A percentile compares a stretch with the other conserved stretches of the same genome.
phyloP scores from a whole-genome alignment of 2,329 filamentous ascomycete genomes.

The Colletotrichum gigasporum region DNA sequence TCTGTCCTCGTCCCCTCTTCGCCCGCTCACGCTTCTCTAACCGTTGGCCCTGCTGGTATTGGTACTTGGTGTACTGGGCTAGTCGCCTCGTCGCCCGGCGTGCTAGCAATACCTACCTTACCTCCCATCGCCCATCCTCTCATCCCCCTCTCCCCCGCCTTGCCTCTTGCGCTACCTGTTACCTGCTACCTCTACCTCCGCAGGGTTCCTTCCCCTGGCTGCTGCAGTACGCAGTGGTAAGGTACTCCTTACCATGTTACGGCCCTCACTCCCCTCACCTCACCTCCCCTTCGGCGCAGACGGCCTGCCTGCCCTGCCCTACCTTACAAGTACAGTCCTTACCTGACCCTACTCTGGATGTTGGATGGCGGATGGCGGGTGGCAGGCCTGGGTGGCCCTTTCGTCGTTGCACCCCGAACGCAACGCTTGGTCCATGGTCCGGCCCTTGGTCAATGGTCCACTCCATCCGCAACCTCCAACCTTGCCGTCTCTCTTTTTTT shows the following conservation, averaged over 20 bases:
- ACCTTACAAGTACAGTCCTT: not conserved
- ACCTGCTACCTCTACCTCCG: not conserved
- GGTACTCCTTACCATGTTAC: no score
- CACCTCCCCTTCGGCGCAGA: no score
- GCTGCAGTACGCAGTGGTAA: no score
- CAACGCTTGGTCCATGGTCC: constrained; percentile 20
- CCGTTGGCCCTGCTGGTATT: no score
- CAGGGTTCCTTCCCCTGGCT: not conserved
- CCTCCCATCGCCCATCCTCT: not conserved
- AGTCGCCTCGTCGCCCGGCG: no score
- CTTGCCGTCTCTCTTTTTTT: constrained; percentile 26
- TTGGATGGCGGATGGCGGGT: not conserved
- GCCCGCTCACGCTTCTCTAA: not conserved
- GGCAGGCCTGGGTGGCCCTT: constrained; percentile 5
- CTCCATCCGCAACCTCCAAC: constrained; percentile 31
- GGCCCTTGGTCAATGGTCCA: constrained; percentile 15
- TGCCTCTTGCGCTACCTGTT: no score
- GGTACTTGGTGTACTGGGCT: no score
- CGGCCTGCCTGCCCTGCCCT: not conserved
- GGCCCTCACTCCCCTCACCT: no score
- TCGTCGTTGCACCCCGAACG: constrained; percentile 20
- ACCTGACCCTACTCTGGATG: not conserved
- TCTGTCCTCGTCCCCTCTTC: not conserved
- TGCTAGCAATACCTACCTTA: no score
- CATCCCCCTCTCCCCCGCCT: no score